These are phyloP conservation scores for Stromatinia cepivora DNA, from an alignment of 2,329 filamentous ascomycete genomes.

Conservation along the genomic window DNA sequence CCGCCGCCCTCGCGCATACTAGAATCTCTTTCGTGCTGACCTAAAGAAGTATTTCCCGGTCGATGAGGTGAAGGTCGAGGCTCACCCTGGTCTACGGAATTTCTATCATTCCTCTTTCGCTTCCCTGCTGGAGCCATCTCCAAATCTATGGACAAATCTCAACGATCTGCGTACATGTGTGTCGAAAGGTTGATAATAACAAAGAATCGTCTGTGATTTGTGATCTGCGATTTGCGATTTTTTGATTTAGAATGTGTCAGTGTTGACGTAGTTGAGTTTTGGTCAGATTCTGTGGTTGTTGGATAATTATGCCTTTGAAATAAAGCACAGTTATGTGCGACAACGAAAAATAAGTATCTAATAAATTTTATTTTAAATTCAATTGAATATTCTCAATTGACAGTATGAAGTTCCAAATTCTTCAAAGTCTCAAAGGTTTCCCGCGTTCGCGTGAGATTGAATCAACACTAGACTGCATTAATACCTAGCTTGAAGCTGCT, in stretches of 20 bases:
- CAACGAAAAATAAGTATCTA: neutral
- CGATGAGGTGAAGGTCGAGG: slow-evolving; percentile 63
- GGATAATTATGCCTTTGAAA: neutral
- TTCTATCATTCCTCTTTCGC: slow-evolving; percentile 42
- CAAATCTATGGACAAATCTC: slow-evolving; percentile 28
- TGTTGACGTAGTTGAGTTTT: neutral
- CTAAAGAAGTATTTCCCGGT: slow-evolving; percentile 56
- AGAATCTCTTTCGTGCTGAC: slow-evolving; percentile 59
- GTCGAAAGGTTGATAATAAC: neutral
- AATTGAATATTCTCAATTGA: slow-evolving; percentile 3
- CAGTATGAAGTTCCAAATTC: neutral
- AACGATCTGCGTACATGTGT: slow-evolving; percentile 37
- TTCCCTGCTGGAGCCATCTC: slow-evolving; percentile 39
- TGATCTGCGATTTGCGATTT: neutral
- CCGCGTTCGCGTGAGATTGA: slow-evolving; percentile 24
- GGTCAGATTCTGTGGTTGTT: neutral
- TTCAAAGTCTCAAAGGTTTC: slow-evolving; percentile 14
- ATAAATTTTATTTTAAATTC: neutral
- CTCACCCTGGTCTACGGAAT: slow-evolving; percentile 45
- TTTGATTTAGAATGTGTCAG: slow-evolving; percentile 3
- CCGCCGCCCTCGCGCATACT: slow-evolving; percentile 48
- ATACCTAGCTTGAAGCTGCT: neutral
- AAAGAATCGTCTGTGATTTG: neutral
- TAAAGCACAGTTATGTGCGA: neutral
- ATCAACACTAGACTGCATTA: slow-evolving; percentile 12